Base-by-base conservation (phyloP, 2,329 filamentous ascomycete species). In the Pestalotiopsis sp. region DNA sequence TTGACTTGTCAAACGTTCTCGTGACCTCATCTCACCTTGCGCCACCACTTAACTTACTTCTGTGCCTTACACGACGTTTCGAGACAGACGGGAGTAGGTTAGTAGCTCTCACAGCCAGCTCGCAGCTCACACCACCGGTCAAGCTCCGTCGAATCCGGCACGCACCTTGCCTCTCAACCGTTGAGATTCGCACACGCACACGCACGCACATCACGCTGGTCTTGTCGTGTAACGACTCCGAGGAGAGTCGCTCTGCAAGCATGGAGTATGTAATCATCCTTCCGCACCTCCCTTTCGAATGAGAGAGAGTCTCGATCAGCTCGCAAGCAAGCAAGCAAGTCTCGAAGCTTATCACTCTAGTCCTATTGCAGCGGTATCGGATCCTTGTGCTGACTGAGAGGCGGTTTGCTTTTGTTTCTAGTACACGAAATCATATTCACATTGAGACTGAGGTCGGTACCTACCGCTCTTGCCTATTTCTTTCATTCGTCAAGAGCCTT, bases 351-450 rank as follows among this genome's bases (percentile, higher is more conserved):
- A 39, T 61, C 30, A 20, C 17, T 17, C 14, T 35, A 14, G 44
- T n/a, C 17, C 44, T 52, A 52, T 52, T 35, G 14, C 58, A 35
- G 58, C 58, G 35, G 30, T 35, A 24, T 26, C 35, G 38, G n/a
- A 52, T 52, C 58, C 40, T 30, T 55, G 56, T 30, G 57, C 65
- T 66, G 58, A 66, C 58, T 22, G 20, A 14, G 64, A 40, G 52
- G n/a, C 30, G 30, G n/a, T 44, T 20, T 40, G 57, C 56, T 64
- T 60, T 60, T 52, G 38, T 72, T 69, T 73, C 66, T 73, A 78
- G 76, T 70, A 73, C 73, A 61, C 75, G 76, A 68, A 77, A 78
- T 71, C 60, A 74, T 68, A 78, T 78, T 65, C 75, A 76, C 63
- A 62, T 77, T 55, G 75, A 77, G 67, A 71, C 77, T 68, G 74